Percentiles rank a stretch among this genome's conserved stretches.
phyloP scores from a whole-genome alignment of 2,329 filamentous ascomycete species.

The Aureobasidium vineae region DNA sequence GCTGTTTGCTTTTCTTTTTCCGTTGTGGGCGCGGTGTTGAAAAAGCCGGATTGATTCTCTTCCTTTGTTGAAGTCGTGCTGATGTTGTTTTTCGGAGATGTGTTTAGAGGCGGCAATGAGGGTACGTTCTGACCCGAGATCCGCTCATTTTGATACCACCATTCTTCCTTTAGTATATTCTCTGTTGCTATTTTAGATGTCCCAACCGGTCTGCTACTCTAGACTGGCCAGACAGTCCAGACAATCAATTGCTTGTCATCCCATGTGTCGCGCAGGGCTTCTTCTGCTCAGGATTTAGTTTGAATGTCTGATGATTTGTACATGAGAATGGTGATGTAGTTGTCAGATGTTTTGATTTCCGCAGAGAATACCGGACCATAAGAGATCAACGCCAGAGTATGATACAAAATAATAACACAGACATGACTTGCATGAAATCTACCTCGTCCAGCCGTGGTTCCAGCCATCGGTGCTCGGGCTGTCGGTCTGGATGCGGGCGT shows the following conservation, averaged over 20 bases:
- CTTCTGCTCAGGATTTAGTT: background rate
- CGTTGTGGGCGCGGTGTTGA: constrained; percentile 14
- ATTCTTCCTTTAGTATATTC: constrained; percentile 2
- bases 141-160: constrained; percentile 19
- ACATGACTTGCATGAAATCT: background rate
- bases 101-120: constrained; percentile 17
- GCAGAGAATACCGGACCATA: background rate
- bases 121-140: constrained; percentile 18
- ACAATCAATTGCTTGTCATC: background rate
- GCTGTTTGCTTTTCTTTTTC: background rate
- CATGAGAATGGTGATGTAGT: background rate
- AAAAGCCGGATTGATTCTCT: constrained; percentile 20
- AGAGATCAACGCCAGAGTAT: constrained; percentile 9
- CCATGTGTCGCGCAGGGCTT: background rate
- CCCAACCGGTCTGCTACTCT: background rate
- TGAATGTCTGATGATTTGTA: too few species aligned
- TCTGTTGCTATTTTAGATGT: constrained; percentile 5
- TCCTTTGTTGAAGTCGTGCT: constrained; percentile 2
- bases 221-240: background rate
- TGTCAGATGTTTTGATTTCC: background rate
- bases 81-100: background rate
- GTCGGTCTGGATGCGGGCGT: constrained; percentile 80
- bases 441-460: constrained; percentile 88
- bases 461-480: constrained; percentile 75
- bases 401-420: constrained; percentile 15